phyloP scores from a whole-genome alignment of 768 basidiomycete species.

The Sarcodon aspratus region DNA sequence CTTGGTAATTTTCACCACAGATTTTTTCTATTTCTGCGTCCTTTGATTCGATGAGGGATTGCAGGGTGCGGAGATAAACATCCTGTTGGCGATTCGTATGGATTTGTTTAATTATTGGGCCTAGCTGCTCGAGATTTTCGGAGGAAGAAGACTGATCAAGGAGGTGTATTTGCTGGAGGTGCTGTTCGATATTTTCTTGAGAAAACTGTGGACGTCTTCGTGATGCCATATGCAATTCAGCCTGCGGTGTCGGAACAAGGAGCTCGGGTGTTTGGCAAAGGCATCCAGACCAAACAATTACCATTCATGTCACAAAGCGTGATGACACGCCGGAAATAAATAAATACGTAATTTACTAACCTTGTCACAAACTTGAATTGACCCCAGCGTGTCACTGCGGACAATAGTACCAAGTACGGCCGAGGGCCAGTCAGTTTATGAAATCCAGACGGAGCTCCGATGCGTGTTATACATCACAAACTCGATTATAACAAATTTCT shows the following conservation, averaged over 20 bases:
- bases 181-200: conserved; percentile 78
- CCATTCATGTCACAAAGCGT: neutral
- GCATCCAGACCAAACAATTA: neutral
- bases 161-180: conserved; percentile 84
- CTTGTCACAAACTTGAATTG: no score
- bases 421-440: no score
- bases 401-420: no score
- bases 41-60: conserved; percentile 85
- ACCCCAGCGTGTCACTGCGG: no score
- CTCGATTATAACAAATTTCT: no score
- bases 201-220: conserved; percentile 62
- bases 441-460: no score
- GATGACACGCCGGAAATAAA: neutral
- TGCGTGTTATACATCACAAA: no score
- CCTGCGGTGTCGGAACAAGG: conserved; percentile 3
- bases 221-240: conserved; percentile 45
- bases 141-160: conserved; percentile 80
- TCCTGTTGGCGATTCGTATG: conserved; percentile 84
- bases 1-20: conserved; percentile 94
- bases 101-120: conserved; percentile 90
- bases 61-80: conserved; percentile 74
- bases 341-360: no score
- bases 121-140: conserved; percentile 92
- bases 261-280: neutral
- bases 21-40: conserved; percentile 94